Percentiles rank a stretch among this genome's conserved stretches.
phyloP scores from a whole-genome alignment of 441 rosid genomes.

The California macrophylla region DNA sequence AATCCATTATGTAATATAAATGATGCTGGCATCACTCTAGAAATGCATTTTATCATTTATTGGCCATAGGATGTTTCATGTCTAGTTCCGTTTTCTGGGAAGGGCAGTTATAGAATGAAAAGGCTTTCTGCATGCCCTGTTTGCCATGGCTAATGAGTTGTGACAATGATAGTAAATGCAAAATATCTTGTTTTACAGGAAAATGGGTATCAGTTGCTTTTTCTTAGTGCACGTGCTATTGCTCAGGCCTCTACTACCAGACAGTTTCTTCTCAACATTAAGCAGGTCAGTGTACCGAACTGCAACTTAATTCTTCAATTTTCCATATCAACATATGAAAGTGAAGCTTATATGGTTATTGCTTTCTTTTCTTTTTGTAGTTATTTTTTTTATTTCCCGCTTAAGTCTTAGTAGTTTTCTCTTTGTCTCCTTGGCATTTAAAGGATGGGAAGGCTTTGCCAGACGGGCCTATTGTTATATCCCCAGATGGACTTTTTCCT shows the following conservation, averaged over 20 bases:
- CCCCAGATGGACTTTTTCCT: conserved; percentile 95
- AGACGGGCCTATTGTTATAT: conserved; percentile 91
- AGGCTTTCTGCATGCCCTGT: background rate
- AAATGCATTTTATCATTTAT: background rate
- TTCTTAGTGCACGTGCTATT: conserved; percentile 92
- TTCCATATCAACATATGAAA: conserved; percentile 6
- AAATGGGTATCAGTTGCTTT: conserved; percentile 89
- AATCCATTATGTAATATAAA: background rate
- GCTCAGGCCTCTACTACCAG: conserved; percentile 84
- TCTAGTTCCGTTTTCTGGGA: background rate
- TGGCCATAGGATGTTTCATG: conserved; percentile 1
- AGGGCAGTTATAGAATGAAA: background rate
- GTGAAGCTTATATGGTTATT: conserved; percentile 5
- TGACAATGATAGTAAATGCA: conserved; percentile 5
- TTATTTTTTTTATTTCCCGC: background rate
- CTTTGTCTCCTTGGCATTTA: conserved; percentile 11
- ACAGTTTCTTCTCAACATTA: conserved; percentile 69
- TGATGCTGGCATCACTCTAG: background rate
- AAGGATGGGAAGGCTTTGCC: conserved; percentile 93
- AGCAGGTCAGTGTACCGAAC: conserved; percentile 47
- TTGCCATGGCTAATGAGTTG: background rate
- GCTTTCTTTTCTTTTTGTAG: background rate
- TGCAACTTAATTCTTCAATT: conserved; percentile 11
- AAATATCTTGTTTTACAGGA: conserved; percentile 44
- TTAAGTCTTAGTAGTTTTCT: conserved; percentile 5